These are phyloP conservation scores for Fusarium anthophilum DNA, from an alignment of 2,329 filamentous ascomycete genomes.

Conservation along the genomic window DNA sequence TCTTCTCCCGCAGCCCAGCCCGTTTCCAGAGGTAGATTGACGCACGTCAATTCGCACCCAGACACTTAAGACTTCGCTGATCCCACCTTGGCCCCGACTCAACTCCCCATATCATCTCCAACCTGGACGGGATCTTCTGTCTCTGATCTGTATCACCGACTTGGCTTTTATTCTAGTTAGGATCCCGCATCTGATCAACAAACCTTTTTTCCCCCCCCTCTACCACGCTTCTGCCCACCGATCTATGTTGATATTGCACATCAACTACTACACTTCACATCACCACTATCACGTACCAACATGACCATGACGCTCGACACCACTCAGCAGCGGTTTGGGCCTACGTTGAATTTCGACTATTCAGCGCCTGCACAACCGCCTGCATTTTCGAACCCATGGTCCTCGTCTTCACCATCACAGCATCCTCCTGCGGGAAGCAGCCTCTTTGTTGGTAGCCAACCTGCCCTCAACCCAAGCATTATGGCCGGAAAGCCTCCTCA, in stretches of 20 bases:
- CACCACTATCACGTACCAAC: constrained; percentile 49
- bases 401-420: constrained; percentile 59
- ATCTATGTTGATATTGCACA: constrained; percentile 39
- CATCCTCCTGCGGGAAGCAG: constrained; percentile 63
- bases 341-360: constrained; percentile 82
- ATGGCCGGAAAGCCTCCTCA: constrained; percentile 55
- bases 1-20: constrained; percentile 52
- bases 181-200: constrained; percentile 65
- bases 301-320: constrained; percentile 98
- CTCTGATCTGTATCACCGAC: constrained; percentile 55
- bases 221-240: constrained; percentile 32
- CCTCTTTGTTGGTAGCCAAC: constrained; percentile 72
- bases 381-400: constrained; percentile 95
- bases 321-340: constrained; percentile 82
- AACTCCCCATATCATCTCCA: constrained; percentile 48
- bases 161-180: constrained; percentile 56
- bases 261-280: constrained; percentile 26
- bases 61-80: constrained; percentile 70
- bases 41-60: constrained; percentile 52
- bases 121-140: constrained; percentile 48
- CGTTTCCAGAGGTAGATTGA: constrained; percentile 51
- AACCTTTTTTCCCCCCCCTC: constrained; percentile 42
- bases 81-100: constrained; percentile 56
- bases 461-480: constrained; percentile 64
- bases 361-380: constrained; percentile 59